Evolutionary conservation across 1,284 basidiomycete species (phyloP), one percentile per base, ranked within the genome.

Genomic region (Austroboletus novae-zelandiae): DNA sequence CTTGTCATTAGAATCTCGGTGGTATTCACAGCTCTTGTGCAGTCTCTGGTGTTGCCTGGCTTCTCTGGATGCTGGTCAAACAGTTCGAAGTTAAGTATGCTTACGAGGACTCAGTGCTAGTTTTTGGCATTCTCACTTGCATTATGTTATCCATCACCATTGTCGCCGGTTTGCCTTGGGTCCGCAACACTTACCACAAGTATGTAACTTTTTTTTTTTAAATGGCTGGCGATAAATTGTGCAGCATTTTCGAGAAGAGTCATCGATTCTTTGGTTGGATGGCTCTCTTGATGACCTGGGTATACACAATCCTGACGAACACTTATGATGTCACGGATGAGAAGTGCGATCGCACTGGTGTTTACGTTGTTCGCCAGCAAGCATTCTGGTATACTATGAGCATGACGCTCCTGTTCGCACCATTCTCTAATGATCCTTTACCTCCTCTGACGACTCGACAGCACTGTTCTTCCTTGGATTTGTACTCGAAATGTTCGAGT

Each of bases 241-340:
- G 7, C 53, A 86, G 83, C 61, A 76, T 86, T 25, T 88, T 88
- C 59, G 87, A 89, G 64, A 77, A 84, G 43, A 79, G 84, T 54
- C 86, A 89, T 65, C 81, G 88, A 23, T 89, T 89, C 65, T 74
- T 84, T 47, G 88, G 87, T 36, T 90, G 87, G 87, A 70, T 77
- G 23, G 75, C 78, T 35, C 71, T 89, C 17, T 63, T 81, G 53
- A 73, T 76, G 56, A 86, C 80, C 29, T 86, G 82, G 83, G 69
- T 75, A 3, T 86, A 85, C 68, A 81, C 84, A n/a, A 79, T 88
- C 46, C 70, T 86, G 41, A 76, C 77, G 27, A 85, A 86, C 58
- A 76, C 75, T 34, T 89, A 79, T 57, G 72, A 86, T 58, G 62
- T 74, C 6, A 56, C 64, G 17, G 80, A 76, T 29, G 72, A 70